Evolutionary conservation across 208 protist species (phyloP), one percentile per base, ranked within the genome.

Genomic region (Angomonas deanei): DNA sequence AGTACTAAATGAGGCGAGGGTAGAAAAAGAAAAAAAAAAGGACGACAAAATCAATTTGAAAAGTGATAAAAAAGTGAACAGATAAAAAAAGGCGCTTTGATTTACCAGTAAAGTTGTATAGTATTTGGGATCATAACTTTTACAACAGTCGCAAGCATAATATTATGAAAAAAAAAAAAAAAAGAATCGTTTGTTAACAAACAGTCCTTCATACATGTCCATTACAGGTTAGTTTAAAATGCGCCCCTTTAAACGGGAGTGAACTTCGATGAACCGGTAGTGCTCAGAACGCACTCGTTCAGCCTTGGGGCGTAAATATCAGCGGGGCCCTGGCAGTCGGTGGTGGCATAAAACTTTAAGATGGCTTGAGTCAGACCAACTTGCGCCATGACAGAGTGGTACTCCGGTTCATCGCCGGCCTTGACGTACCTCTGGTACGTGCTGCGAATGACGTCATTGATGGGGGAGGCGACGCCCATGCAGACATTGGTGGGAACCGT

Each of bases 1-100:
- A 54, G 13, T 49, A 17, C 5, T 5, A 49, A 19, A 49, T 3
- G 6, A 54, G 19, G 31, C 27, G 48, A 28, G 1, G 23, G 3
- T 54, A 3, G 2, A 54, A 54, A 47, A 26, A 60, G 17, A 60
- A 47, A 30, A 30, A 34, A 27, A 39, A 24, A 47, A 60, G 55
- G 4, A 21, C 13, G 27, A 47, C 26, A 39, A 23, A 39, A 64
- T 10, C 24, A 28, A 54, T 2, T 33, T 2, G 4, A 8, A 23
- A 24, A 8, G 23, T 33, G 23, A 28, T 3, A 28, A 2, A 54
- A 54, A 8, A 28, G 15, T 21, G 23, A 23, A 54, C 23, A n/a
- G n/a, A n/a, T n/a, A n/a, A n/a, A n/a, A n/a, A n/a, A n/a, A n/a
- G n/a, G n/a, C n/a, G n/a, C n/a, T n/a, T n/a, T n/a, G n/a, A n/a